Base-by-base conservation (phyloP, 257 asterid genomes). In the Eucommia ulmoides region DNA sequence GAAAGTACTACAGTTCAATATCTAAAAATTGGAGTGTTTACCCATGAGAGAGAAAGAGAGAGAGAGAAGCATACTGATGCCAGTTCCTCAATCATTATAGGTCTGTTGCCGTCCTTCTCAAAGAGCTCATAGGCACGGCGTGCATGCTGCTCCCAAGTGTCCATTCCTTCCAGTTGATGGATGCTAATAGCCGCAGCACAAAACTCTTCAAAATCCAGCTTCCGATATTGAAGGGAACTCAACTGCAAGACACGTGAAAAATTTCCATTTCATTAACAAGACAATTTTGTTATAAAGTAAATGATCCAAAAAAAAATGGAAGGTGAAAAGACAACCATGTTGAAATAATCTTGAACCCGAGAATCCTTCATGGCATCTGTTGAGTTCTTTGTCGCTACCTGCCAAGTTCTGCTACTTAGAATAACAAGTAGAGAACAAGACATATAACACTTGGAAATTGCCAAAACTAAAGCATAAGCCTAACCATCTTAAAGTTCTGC, bases 351-450 rank as follows among this genome's bases (percentile, higher is more conserved):
- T 9, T 79, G 29, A 59, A 91, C 95, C 67, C 96, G 76, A 1
- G 99, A 83, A 64, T 91, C 98, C 73, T 79, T 86, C 82, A 86
- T 74, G 24, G 96, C 99, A 59, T 86, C 94, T 0, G 99, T 91
- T 8, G 81, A 70, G 66, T 58, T 60, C 78, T 68, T 83, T 46
- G 75, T 42, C 59, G 77, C 66, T 33, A 93, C 93, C 98, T 91
- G 73, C 63, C 45, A 41, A 33, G 17, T 49, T 55, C 3, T 42
- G 20, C 4, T 1, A 42, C 19, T 42, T 42, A 15, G 20, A 16
- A 42, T 18, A 17, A 42, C 20, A 6, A 10, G 48, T 10, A 21
- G 48, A 42, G 20, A 3, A 18, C n/a, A 6, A 16, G 48, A 42
- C 19, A 42, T 10, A 1, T 18, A 19, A 4, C 24, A 23, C 2